A percentile compares a stretch with the other conserved stretches of the same genome.
phyloP scores from a whole-genome alignment of 352 stramenopile species.

The Phytophthora ohioensis region DNA sequence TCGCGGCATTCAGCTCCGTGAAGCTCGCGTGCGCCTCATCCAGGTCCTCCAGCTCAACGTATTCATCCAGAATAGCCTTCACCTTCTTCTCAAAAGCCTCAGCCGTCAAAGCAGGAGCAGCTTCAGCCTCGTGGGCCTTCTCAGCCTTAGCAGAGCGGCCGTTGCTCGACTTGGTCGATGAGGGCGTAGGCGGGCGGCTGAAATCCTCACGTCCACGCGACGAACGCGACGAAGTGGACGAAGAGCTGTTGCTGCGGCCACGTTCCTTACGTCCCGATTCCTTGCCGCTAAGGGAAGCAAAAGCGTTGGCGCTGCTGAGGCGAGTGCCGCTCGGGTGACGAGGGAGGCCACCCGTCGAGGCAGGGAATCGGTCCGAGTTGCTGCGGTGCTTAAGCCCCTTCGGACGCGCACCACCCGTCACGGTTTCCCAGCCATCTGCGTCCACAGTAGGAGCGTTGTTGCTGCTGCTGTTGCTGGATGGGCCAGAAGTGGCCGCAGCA shows the following conservation, averaged over 20 bases:
- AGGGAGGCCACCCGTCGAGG: conserved; percentile 29
- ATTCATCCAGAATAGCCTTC: conserved; percentile 87
- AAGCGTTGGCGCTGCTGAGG: conserved; percentile 47
- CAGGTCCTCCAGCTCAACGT: conserved; percentile 85
- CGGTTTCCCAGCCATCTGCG: conserved; percentile 81
- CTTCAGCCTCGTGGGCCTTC: conserved; percentile 28
- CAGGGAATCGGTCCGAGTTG: conserved; percentile 61
- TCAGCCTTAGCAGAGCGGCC: conserved; percentile 25
- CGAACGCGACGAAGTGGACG: conserved; percentile 39
- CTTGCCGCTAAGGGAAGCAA: conserved; percentile 50
- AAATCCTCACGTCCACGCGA: conserved; percentile 32
- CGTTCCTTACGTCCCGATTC: conserved; percentile 52
- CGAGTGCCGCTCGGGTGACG: conserved; percentile 47
- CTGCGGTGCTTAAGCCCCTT: conserved; percentile 76
- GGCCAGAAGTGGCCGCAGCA: conserved; percentile 24
- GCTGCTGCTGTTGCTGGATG: conserved; percentile 11
- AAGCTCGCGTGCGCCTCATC: conserved; percentile 76
- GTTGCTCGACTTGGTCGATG: conserved; percentile 33
- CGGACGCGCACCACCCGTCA: conserved; percentile 51
- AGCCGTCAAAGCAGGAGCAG: conserved; percentile 42
- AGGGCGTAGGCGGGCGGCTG: conserved; percentile 53
- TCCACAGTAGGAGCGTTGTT: conserved; percentile 41
- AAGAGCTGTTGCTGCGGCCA: conserved; percentile 64
- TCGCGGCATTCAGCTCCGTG: conserved; percentile 59
- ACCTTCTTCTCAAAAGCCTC: conserved; percentile 87